phyloP scores from a whole-genome alignment of 441 rosid genomes.

The Populus trichocarpa region DNA sequence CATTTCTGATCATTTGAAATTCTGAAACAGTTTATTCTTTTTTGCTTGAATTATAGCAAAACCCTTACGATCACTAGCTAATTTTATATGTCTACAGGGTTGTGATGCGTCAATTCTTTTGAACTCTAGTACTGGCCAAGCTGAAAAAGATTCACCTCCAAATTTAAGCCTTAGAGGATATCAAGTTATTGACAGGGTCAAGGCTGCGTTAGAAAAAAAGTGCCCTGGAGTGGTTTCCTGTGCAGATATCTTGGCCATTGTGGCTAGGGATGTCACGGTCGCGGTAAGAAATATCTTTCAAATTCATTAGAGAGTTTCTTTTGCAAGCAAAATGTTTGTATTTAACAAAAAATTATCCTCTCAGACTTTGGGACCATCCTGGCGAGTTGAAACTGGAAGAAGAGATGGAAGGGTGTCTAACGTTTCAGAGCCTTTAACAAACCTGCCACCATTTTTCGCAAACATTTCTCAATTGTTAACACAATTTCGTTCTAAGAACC shows the following conservation, averaged over 20 bases:
- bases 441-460: constrained; percentile 47
- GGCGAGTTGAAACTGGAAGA: constrained; percentile 69
- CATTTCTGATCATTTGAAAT: background rate
- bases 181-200: constrained; percentile 43
- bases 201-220: constrained; percentile 44
- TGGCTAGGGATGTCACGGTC: constrained; percentile 46
- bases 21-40: background rate
- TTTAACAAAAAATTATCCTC: background rate
- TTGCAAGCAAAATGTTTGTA: background rate
- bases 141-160: constrained; percentile 46
- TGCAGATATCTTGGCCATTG: constrained; percentile 51
- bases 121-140: constrained; percentile 30
- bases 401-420: constrained; percentile 69
- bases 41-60: background rate
- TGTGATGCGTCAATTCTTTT: constrained; percentile 61
- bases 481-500: constrained; percentile 50
- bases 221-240: constrained; percentile 61
- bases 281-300: constrained; percentile 23
- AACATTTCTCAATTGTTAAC: constrained; percentile 47
- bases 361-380: constrained; percentile 57
- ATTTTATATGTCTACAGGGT: constrained; percentile 31
- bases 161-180: constrained; percentile 49
- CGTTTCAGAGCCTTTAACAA: constrained; percentile 33
- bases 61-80: background rate
- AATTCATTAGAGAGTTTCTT: background rate